A percentile compares a stretch with the other conserved stretches of the same genome.
These are phyloP conservation scores for Alternaria infectoria DNA, from an alignment of 2,329 filamentous ascomycete species.

Conservation along the genomic window DNA sequence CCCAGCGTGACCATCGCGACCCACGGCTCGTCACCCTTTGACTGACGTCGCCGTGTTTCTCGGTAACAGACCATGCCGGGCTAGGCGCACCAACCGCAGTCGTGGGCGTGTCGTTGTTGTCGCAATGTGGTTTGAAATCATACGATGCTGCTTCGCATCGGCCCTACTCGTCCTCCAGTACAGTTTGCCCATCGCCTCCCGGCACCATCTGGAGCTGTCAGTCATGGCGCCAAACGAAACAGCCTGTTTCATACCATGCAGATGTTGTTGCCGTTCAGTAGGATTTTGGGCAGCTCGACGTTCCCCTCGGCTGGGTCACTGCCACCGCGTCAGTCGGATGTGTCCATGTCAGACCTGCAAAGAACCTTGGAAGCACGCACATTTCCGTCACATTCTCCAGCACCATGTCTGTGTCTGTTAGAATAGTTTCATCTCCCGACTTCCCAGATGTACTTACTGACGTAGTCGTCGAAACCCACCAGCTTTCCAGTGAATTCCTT, in stretches of 20 bases:
- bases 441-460: constrained; percentile 74
- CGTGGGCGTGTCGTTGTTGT: background rate
- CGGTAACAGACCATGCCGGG: background rate
- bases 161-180: constrained; percentile 32
- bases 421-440: background rate
- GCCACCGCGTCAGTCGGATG: constrained; percentile 11
- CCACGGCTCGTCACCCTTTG: background rate
- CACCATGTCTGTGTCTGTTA: constrained; percentile 81
- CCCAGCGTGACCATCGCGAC: constrained; percentile 2
- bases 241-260: constrained; percentile 79
- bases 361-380: constrained; percentile 58
- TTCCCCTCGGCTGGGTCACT: constrained; percentile 88
- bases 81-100: constrained; percentile 1
- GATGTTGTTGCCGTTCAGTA: constrained; percentile 97
- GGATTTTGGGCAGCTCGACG: constrained; percentile 89
- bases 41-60: background rate
- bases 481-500: constrained; percentile 97
- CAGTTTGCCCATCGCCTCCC: constrained; percentile 40
- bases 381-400: constrained; percentile 96
- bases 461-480: constrained; percentile 97
- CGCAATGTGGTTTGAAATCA: background rate
- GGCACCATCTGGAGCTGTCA: constrained; percentile 41
- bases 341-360: background rate
- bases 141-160: background rate
- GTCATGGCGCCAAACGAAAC: background rate